phyloP scores from a whole-genome alignment of 495 filamentous ascomycete species.

The Endocarpon pusillum region DNA sequence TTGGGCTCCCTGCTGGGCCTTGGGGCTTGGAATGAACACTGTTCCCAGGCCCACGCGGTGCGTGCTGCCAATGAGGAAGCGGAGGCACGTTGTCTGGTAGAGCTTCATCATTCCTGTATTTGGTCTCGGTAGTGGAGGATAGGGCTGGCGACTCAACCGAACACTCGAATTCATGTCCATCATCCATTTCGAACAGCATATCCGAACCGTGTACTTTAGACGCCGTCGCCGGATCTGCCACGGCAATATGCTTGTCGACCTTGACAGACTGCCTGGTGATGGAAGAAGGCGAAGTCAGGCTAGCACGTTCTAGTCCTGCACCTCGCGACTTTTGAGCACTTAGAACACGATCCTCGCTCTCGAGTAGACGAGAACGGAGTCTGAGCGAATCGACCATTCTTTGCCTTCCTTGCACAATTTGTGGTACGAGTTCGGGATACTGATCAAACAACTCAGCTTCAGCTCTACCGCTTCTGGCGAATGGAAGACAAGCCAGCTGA shows the following conservation, averaged over 20 bases:
- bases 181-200: conserved; percentile 89
- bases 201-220: conserved; percentile 52
- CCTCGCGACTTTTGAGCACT: too few species aligned
- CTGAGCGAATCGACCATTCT: conserved; percentile 40
- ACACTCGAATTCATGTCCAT: conserved; percentile 42
- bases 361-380: conserved; percentile 39
- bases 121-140: too few species aligned
- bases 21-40: too few species aligned
- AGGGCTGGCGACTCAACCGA: too few species aligned
- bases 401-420: conserved; percentile 33
- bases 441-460: conserved; percentile 52
- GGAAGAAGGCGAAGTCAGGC: too few species aligned
- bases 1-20: too few species aligned
- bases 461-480: conserved; percentile 56
- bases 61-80: not conserved
- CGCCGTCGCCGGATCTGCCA: conserved; percentile 42
- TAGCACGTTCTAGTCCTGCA: too few species aligned
- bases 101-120: conserved; percentile 8
- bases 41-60: too few species aligned
- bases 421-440: conserved; percentile 45
- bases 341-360: conserved; percentile 44
- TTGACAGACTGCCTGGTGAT: too few species aligned
- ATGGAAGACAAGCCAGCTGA: conserved; percentile 55
- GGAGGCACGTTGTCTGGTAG: conserved; percentile 12
- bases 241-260: conserved; percentile 25